These are phyloP conservation scores for Citrus maxima DNA, from an alignment of 345 rosid species.

Conservation along the genomic window DNA sequence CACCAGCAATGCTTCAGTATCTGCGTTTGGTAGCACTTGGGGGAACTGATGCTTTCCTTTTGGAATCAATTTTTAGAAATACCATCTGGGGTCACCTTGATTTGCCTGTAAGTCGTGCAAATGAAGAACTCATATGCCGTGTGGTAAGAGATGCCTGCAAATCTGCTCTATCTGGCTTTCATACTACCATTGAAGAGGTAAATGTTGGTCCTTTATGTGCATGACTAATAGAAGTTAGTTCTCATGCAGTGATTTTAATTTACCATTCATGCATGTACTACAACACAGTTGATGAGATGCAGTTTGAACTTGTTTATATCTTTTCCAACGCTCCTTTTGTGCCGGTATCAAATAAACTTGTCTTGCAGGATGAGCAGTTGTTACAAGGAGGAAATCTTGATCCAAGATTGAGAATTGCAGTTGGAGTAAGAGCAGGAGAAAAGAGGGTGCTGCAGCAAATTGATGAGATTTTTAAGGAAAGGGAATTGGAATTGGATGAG, in stretches of 20 bases:
- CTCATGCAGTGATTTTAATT: background rate
- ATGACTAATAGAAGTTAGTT: background rate
- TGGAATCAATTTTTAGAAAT: constrained; percentile 85
- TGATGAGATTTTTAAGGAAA: constrained; percentile 54
- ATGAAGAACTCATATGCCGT: constrained; percentile 84
- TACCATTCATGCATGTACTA: background rate
- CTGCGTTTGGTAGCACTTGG: constrained; percentile 82
- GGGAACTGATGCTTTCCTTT: constrained; percentile 71
- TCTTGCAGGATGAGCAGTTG: constrained; percentile 68
- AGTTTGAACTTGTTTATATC: background rate
- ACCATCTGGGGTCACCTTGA: constrained; percentile 88
- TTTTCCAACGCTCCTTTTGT: background rate
- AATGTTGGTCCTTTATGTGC: background rate
- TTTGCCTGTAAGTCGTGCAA: constrained; percentile 70
- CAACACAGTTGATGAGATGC: too few species aligned
- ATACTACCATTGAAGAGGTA: constrained; percentile 83
- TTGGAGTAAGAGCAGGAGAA: constrained; percentile 72
- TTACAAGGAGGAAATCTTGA: constrained; percentile 43
- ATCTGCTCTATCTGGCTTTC: constrained; percentile 74
- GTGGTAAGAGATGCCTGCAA: constrained; percentile 80
- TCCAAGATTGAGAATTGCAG: constrained; percentile 52
- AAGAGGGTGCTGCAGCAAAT: constrained; percentile 83
- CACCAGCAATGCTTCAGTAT: constrained; percentile 72
- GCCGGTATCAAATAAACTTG: background rate
- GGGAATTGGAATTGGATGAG: constrained; percentile 63